These are phyloP conservation scores for Phytophthora citricola DNA, from an alignment of 352 stramenopile genomes.

Conservation along the genomic window DNA sequence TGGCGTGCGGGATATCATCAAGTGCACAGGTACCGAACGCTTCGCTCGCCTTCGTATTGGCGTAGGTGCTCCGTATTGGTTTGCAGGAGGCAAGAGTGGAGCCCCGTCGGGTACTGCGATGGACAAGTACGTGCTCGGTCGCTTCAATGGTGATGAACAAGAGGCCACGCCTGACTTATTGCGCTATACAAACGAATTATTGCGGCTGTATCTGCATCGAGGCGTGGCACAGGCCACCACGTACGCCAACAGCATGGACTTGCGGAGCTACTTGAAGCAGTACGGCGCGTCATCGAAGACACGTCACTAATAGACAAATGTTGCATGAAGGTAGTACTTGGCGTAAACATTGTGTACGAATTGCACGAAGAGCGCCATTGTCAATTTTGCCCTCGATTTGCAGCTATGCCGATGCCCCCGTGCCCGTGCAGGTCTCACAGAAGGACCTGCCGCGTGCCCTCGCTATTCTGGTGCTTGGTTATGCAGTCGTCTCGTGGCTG, in stretches of 20 bases:
- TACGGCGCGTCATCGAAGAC: constrained; percentile 22
- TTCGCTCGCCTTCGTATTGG: constrained; percentile 88
- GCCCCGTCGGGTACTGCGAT: constrained; percentile 81
- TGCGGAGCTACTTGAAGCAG: constrained; percentile 55
- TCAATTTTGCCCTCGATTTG: constrained; percentile 2
- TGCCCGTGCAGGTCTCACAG: constrained; percentile 64
- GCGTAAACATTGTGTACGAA: constrained; percentile 7
- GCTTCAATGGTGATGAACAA: constrained; percentile 83
- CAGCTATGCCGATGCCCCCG: constrained; percentile 33
- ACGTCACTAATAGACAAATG: constrained; percentile 27
- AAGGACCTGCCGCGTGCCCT: constrained; percentile 58
- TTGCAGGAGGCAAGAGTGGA: constrained; percentile 65
- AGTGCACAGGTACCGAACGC: constrained; percentile 79
- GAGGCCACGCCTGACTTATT: constrained; percentile 72
- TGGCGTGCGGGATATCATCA: constrained; percentile 86
- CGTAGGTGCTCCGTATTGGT: constrained; percentile 82
- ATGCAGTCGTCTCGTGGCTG: constrained; percentile 39
- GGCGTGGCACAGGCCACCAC: constrained; percentile 74
- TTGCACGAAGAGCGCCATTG: constrained; percentile 18
- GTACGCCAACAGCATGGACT: constrained; percentile 83
- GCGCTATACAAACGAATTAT: constrained; percentile 74
- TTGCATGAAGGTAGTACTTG: constrained; percentile 1
- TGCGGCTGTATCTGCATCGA: constrained; percentile 84
- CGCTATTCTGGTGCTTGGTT: constrained; percentile 43
- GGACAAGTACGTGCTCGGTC: constrained; percentile 82